Evolutionary conservation across 2,329 filamentous ascomycete species (phyloP).

Genomic region (Proliferodiscus dingleyae): DNA sequence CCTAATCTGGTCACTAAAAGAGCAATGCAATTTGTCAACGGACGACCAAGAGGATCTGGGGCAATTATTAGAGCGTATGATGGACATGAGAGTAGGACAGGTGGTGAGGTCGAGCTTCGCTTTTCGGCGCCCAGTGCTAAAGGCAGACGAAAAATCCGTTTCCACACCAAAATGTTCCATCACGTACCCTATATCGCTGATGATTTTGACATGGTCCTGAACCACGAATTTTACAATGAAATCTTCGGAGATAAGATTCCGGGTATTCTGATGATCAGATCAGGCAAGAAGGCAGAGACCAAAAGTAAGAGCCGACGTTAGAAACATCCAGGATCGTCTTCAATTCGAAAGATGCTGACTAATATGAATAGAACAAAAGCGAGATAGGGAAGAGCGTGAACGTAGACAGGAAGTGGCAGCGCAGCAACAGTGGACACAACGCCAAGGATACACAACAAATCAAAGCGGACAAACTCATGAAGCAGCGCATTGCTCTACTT

Average conservation of each 20-base stretch:
- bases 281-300: neutral
- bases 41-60: neutral
- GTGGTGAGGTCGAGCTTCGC: neutral
- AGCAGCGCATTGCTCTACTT: neutral
- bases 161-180: neutral
- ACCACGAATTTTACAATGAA: neutral
- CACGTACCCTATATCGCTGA: neutral
- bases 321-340: neutral
- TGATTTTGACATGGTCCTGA: neutral
- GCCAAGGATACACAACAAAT: neutral
- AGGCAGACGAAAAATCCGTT: neutral
- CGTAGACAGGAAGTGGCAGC: neutral
- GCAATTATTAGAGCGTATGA: neutral
- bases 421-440: neutral
- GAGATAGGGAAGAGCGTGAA: neutral
- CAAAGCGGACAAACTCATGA: neutral
- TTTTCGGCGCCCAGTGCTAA: neutral
- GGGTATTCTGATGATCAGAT: neutral
- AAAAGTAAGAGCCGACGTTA: neutral
- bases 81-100: neutral
- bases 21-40: neutral
- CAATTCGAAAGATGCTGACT: neutral
- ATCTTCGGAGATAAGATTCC: neutral
- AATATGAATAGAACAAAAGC: neutral
- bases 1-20: neutral